A percentile compares a stretch with the other conserved stretches of the same genome.
Evolutionary conservation across 2,329 filamentous ascomycete species (phyloP).

Genomic region (Rasamsonia emersonii): DNA sequence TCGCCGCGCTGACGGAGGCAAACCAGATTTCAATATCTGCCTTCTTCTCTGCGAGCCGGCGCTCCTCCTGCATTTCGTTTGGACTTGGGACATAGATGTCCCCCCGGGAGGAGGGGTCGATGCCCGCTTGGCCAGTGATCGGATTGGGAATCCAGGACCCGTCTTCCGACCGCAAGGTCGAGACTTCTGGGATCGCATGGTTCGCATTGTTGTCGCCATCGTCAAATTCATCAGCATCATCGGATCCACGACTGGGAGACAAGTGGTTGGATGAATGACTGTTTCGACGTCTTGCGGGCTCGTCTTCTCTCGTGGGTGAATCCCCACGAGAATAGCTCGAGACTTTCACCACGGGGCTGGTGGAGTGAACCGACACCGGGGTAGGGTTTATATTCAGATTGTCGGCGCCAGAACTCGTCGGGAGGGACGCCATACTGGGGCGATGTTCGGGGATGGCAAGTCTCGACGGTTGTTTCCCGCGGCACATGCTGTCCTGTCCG

Average conservation of each 20-base stretch:
- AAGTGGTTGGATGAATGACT: slow-evolving; percentile 29
- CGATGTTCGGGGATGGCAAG: slow-evolving; percentile 10
- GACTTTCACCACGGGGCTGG: slow-evolving; percentile 38
- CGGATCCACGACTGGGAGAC: slow-evolving; percentile 22
- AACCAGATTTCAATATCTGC: slow-evolving; percentile 48
- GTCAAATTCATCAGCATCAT: slow-evolving; percentile 16
- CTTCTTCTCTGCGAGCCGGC: slow-evolving; percentile 43
- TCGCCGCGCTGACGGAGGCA: slow-evolving; percentile 40
- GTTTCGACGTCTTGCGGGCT: slow-evolving; percentile 13
- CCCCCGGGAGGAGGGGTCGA: slow-evolving; percentile 40
- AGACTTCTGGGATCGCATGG: slow-evolving; percentile 10
- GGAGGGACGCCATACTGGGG: slow-evolving; percentile 16
- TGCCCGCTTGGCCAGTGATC: slow-evolving; percentile 34
- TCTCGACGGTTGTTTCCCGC: slow-evolving; percentile 9
- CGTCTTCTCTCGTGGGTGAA: slow-evolving; percentile 28
- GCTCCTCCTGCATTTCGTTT: slow-evolving; percentile 42
- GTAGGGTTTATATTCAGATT: slow-evolving; percentile 14
- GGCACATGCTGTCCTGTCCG: slow-evolving; percentile 3
- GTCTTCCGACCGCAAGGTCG: slow-evolving; percentile 31
- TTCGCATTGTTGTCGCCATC: slow-evolving; percentile 11
- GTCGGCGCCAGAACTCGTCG: slow-evolving; percentile 16
- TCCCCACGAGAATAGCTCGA: slow-evolving; percentile 36
- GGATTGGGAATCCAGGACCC: slow-evolving; percentile 38
- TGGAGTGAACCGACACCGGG: slow-evolving; percentile 18
- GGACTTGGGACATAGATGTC: slow-evolving; percentile 39